Conservation (phyloP, 148 eudicot species). For the Amaranthus cruentus region DNA sequence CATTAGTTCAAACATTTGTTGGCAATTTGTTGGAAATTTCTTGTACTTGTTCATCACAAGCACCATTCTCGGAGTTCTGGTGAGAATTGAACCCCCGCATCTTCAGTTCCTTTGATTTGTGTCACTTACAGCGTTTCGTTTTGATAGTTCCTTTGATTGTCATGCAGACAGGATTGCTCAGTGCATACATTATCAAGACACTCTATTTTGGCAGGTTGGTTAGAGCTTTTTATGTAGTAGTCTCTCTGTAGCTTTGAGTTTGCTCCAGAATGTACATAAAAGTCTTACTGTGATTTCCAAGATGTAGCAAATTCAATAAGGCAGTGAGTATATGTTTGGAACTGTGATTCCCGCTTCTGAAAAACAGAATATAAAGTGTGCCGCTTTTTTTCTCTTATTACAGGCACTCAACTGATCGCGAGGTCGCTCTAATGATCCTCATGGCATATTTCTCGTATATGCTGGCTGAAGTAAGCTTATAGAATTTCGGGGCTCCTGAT, state of each 20-base stretch:
- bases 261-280: too few relatives aligned
- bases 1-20: slow-evolving; percentile 40
- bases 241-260: not conserved
- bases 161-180: slow-evolving; percentile 71
- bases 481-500: too few relatives aligned
- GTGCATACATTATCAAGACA: slow-evolving; percentile 64
- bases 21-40: slow-evolving; percentile 35
- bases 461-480: slow-evolving; percentile 63
- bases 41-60: slow-evolving; percentile 52
- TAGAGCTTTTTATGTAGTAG: not conserved
- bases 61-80: slow-evolving; percentile 57
- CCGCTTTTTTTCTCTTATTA: not conserved
- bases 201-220: slow-evolving; percentile 70
- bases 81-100: slow-evolving; percentile 25
- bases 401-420: slow-evolving; percentile 90
- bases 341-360: too few relatives aligned
- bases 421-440: slow-evolving; percentile 83
- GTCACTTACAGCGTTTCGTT: not conserved
- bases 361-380: too few relatives aligned
- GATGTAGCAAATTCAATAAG: too few relatives aligned
- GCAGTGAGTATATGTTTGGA: too few relatives aligned
- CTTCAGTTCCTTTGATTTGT: not conserved
- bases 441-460: slow-evolving; percentile 88
- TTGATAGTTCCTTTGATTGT: not conserved
- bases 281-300: too few relatives aligned